Evolutionary conservation across 257 asterid genomes (phyloP).

Genomic region (Solanum rostratum): DNA sequence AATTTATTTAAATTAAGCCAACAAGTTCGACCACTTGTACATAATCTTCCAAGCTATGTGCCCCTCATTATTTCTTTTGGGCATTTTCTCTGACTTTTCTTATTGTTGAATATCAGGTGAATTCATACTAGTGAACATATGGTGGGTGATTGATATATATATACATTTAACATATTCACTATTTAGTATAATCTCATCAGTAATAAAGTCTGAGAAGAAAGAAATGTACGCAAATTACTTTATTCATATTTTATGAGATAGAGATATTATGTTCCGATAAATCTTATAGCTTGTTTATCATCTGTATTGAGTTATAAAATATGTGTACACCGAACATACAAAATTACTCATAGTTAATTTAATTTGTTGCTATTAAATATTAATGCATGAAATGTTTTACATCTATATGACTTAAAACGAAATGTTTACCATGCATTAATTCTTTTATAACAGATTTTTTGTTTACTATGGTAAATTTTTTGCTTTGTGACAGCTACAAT

Average conservation of each 20-base stretch:
- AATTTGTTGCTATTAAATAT: neutral
- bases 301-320: neutral
- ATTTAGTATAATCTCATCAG: neutral
- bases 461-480: neutral
- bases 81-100: neutral
- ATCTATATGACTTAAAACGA: neutral
- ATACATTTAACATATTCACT: no score
- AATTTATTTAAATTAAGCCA: neutral
- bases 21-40: neutral
- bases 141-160: neutral
- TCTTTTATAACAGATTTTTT: neutral
- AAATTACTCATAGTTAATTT: neutral
- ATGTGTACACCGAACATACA: no score
- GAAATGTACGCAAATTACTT: neutral
- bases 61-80: neutral
- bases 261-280: fast-evolving
- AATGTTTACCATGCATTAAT: neutral
- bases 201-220: neutral
- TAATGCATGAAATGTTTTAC: neutral
- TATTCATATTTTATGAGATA: neutral
- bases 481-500: neutral
- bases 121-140: neutral
- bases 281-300: fast-evolving
- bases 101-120: neutral
- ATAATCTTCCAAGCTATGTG: neutral